phyloP scores from a whole-genome alignment of 495 filamentous ascomycete species.

The Pyrenula massariospora region DNA sequence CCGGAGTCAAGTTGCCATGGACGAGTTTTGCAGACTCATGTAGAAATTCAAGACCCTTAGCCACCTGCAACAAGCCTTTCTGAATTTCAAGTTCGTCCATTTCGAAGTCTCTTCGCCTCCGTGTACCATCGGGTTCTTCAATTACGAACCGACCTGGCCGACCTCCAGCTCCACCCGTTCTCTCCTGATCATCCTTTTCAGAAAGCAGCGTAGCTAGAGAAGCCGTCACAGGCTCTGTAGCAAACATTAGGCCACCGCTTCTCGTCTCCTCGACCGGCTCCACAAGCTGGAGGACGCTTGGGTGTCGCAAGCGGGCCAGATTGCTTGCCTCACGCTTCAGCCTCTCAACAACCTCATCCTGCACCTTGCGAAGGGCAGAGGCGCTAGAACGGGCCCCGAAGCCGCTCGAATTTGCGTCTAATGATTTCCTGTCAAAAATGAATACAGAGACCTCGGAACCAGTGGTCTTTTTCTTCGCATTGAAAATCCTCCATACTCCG shows the following conservation, averaged over 20 bases:
- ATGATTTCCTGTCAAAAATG: conserved; percentile 78
- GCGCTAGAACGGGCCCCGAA: conserved; percentile 50
- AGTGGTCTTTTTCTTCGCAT: conserved; percentile 91
- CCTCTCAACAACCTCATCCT: conserved; percentile 82
- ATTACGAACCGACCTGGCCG: conserved; percentile 69
- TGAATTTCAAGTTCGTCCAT: conserved; percentile 97
- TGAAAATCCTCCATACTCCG: conserved; percentile 94
- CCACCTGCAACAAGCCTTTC: conserved; percentile 85
- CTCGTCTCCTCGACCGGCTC: conserved; percentile 94
- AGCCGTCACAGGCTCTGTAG: conserved; percentile 78
- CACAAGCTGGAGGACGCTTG: conserved; percentile 80
- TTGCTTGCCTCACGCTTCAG: conserved; percentile 84
- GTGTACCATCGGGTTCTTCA: conserved; percentile 63
- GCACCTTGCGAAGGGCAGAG: conserved; percentile 57
- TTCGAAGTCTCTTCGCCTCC: conserved; percentile 71
- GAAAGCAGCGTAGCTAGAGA: conserved; percentile 72
- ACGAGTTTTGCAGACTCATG: conserved; percentile 93
- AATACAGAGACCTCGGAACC: conserved; percentile 83
- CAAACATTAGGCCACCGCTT: conserved; percentile 86
- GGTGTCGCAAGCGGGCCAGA: conserved; percentile 77
- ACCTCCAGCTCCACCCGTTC: conserved; percentile 48
- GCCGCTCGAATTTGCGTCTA: conserved; percentile 56
- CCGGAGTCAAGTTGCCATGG: conserved; percentile 88
- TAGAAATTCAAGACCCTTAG: conserved; percentile 89
- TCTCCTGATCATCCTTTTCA: conserved; percentile 88